Conservation (phyloP, 495 filamentous ascomycete species). For the Neurospora sp. region DNA sequence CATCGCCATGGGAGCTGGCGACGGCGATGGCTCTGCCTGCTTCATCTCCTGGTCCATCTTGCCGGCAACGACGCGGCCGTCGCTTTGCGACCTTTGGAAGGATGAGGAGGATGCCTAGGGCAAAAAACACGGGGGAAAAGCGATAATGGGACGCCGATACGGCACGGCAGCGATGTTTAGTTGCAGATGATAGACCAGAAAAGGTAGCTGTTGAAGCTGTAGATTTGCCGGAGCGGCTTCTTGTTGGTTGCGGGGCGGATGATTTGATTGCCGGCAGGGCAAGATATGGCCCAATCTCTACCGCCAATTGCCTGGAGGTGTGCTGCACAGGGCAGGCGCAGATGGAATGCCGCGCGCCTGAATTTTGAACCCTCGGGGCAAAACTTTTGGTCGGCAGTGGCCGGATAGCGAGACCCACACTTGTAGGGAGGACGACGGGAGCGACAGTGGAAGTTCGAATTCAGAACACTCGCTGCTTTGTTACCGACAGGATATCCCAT, state of each 20-base stretch:
- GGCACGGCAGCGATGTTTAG: not conserved
- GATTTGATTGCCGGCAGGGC: slow-evolving; percentile 20
- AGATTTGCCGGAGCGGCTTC: slow-evolving; percentile 14
- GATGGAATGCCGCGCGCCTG: not conserved
- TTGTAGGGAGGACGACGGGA: not conserved
- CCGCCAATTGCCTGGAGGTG: slow-evolving; percentile 11
- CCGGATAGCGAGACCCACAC: not conserved
- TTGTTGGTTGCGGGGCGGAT: slow-evolving; percentile 7
- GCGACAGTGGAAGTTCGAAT: not conserved
- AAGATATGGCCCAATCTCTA: slow-evolving; percentile 11
- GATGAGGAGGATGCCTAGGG: not conserved
- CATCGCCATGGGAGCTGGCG: not conserved
- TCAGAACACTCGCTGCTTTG: not conserved
- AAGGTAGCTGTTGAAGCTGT: not conserved
- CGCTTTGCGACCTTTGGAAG: not conserved
- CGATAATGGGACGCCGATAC: not conserved
- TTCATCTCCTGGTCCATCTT: slow-evolving; percentile 20
- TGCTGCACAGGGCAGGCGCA: not conserved
- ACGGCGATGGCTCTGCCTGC: slow-evolving; percentile 4
- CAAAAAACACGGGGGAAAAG: not conserved
- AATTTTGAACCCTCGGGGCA: not conserved
- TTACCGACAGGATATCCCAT: not conserved
- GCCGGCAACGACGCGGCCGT: not conserved
- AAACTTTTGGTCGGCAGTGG: not conserved
- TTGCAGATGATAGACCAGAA: not conserved